phyloP scores from a whole-genome alignment of 495 filamentous ascomycete genomes.

The Aspergillus sclerotioniger region DNA sequence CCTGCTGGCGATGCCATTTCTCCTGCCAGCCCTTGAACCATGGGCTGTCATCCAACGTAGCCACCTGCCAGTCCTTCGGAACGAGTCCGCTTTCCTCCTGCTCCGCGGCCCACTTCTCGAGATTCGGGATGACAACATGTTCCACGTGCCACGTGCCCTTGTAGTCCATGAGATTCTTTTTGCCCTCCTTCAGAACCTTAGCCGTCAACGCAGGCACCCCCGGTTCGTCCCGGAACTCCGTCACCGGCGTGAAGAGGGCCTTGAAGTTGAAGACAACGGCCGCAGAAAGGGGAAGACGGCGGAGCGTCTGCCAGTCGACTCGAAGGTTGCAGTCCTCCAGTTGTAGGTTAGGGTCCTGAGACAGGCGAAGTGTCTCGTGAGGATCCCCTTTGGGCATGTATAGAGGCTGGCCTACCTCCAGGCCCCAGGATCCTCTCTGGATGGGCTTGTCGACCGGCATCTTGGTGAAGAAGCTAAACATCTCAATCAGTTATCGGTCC shows the following conservation, averaged over 20 bases:
- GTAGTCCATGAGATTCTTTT: slow-evolving; percentile 73
- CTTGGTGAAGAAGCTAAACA: slow-evolving; percentile 71
- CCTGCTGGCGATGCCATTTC: slow-evolving; percentile 79
- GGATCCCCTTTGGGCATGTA: slow-evolving; percentile 77
- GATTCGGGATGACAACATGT: slow-evolving; percentile 65
- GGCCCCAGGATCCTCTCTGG: slow-evolving; percentile 83
- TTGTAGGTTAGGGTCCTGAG: slow-evolving; percentile 55
- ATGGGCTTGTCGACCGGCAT: slow-evolving; percentile 73
- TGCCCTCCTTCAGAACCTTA: slow-evolving; percentile 70
- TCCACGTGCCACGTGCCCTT: slow-evolving; percentile 85
- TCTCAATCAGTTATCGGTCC: background rate
- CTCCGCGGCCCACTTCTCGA: slow-evolving; percentile 68
- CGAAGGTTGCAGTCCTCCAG: slow-evolving; percentile 67
- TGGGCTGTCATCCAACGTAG: slow-evolving; percentile 78
- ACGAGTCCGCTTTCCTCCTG: slow-evolving; percentile 65
- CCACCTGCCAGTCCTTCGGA: slow-evolving; percentile 63
- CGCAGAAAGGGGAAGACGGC: slow-evolving; percentile 73
- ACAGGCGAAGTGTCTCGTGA: slow-evolving; percentile 55
- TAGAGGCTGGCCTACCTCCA: slow-evolving; percentile 75
- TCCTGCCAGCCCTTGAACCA: slow-evolving; percentile 81
- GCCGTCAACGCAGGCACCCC: slow-evolving; percentile 66
- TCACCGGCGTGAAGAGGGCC: slow-evolving; percentile 76
- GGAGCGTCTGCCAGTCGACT: slow-evolving; percentile 92
- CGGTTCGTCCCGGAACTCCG: slow-evolving; percentile 71
- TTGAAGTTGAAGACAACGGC: slow-evolving; percentile 90